Base-by-base conservation (phyloP, 2,329 filamentous ascomycete species). In the Phyllosticta paracitricarpa region DNA sequence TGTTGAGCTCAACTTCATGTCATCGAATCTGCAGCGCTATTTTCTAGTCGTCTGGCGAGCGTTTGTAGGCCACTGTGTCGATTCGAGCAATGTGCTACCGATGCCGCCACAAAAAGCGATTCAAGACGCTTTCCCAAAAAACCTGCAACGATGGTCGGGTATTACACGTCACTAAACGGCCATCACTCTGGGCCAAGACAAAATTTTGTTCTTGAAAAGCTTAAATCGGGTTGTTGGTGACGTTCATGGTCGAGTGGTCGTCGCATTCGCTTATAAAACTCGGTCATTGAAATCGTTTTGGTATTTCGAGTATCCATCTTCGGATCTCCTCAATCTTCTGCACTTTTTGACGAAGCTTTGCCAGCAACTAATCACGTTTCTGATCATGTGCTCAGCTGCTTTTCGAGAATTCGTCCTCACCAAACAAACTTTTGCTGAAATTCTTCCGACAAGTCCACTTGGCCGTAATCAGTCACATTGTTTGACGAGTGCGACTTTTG, bases 401-500 rank as follows among this genome's bases (percentile, higher is more conserved):
- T 5, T 7, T 30, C 28, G 6, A 30, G 28, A 40, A 40, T 12
- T 40, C 10, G 9, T 40, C n/a, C 19, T 61, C 17, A 61, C 59
- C 59, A 61, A 3, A 61, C 54, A 24, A 61, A 61, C 26, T 61
- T 61, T 26, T 54, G 24, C 24, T 61, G 59, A 30, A 61, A 61
- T 19, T 61, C 59, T 2, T 51, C 59, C 25, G 59, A 61, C 1
- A 61, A 54, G 14, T 61, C 59, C 24, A 61, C 28, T n/a, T 51
- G 51, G 30, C 55, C n/a, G 51, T 48, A 48, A 5, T 48, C 40
- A 4, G 40, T n/a, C 1, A n/a, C 2, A 17, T 3, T n/a, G 14
- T 1, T 48, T 2, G 40, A 48, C n/a, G 40, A 48, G 14, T 48
- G 7, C 14, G 14, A 4, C 4, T 40, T 40, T 40, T 40, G 9